Evolutionary conservation across 2,329 filamentous ascomycete genomes (phyloP).

Genomic region (Sporothrix sp.): DNA sequence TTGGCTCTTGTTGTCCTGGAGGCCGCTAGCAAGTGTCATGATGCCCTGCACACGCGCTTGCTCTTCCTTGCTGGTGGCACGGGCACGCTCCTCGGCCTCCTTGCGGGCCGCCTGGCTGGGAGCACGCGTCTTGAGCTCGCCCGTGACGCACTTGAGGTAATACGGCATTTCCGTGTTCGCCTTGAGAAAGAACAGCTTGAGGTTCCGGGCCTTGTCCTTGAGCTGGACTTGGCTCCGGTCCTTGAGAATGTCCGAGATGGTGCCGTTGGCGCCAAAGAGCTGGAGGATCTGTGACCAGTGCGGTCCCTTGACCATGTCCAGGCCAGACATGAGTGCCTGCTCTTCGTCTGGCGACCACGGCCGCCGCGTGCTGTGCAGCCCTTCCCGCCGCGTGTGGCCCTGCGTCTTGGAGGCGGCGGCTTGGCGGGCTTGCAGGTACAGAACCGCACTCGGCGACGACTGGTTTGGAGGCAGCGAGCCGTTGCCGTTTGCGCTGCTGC

Average conservation of each 20-base stretch:
- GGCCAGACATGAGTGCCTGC: constrained; percentile 76
- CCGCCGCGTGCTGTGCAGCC: constrained; percentile 53
- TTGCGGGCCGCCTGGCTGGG: constrained; percentile 63
- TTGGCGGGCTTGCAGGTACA: constrained; percentile 51
- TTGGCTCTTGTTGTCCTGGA: constrained; percentile 31
- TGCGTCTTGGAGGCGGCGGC: constrained; percentile 48
- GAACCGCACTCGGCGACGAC: constrained; percentile 41
- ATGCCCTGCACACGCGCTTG: constrained; percentile 52
- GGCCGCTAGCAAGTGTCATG: constrained; percentile 42
- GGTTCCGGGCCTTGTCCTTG: constrained; percentile 83
- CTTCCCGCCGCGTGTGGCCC: constrained; percentile 45
- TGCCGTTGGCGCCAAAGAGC: constrained; percentile 71
- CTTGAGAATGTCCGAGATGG: constrained; percentile 71
- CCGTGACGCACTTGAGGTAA: constrained; percentile 78
- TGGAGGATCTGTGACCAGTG: constrained; percentile 90
- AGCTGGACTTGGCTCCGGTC: constrained; percentile 86
- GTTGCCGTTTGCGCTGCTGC: constrained; percentile 20
- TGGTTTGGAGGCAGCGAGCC: constrained; percentile 45
- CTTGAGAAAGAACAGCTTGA: constrained; percentile 88
- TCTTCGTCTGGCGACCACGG: constrained; percentile 88
- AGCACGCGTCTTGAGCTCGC: constrained; percentile 77
- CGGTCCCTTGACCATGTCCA: constrained; percentile 80
- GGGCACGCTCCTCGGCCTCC: constrained; percentile 54
- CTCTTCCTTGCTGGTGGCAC: constrained; percentile 49
- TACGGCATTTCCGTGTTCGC: constrained; percentile 84